Conservation (phyloP, 257 asterid species). For the Solanum medicagineum region DNA sequence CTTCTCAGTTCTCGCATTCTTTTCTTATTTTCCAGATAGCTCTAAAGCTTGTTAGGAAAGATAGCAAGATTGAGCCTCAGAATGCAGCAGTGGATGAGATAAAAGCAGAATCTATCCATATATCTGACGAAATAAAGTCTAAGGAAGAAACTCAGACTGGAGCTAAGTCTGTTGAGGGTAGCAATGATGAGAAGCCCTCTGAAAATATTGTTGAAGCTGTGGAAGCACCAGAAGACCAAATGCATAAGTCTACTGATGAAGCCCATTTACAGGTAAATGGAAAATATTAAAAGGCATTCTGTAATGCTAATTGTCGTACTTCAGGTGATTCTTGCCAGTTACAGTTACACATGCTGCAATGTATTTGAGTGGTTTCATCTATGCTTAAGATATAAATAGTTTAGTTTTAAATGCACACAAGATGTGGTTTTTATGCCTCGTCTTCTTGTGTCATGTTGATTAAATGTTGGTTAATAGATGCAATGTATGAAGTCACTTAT, state of each 20-base stretch:
- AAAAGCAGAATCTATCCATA: constrained; percentile 20
- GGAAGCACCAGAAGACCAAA: constrained; percentile 12
- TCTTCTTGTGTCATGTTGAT: not conserved
- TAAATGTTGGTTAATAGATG: not conserved
- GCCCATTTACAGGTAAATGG: not conserved
- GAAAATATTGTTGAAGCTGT: constrained; percentile 27
- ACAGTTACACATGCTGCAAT: not conserved
- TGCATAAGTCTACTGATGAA: constrained; percentile 10
- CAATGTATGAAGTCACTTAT: not conserved
- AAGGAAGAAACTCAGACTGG: constrained; percentile 17
- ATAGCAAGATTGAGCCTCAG: constrained; percentile 22
- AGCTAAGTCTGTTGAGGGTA: constrained; percentile 13
- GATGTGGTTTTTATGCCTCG: not conserved
- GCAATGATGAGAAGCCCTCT: constrained; percentile 9
- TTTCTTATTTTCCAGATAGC: constrained; percentile 51
- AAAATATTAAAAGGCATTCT: not conserved
- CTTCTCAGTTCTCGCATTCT: not conserved
- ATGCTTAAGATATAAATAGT: not conserved
- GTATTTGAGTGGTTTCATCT: not conserved
- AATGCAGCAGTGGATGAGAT: constrained; percentile 10
- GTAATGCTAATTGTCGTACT: not conserved
- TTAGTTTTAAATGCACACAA: not conserved
- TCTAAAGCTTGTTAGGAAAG: constrained; percentile 67
- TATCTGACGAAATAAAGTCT: constrained; percentile 7
- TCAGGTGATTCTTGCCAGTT: not conserved